phyloP scores from a whole-genome alignment of 768 basidiomycete species.

The Suillus paluster region DNA sequence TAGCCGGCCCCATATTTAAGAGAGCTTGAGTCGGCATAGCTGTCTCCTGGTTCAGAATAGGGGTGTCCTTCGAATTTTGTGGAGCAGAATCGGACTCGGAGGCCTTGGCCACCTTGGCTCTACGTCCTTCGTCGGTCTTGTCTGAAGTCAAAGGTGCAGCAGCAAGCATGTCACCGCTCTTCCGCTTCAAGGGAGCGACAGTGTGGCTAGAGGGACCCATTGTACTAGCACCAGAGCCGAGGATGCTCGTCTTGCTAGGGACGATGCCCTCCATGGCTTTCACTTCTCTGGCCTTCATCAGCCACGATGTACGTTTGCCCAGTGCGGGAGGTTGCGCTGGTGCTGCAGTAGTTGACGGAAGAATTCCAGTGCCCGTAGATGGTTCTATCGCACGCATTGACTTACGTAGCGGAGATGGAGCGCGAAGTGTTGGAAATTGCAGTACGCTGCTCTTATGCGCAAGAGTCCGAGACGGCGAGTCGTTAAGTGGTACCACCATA shows the following conservation, averaged over 20 bases:
- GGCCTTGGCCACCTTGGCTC: constrained; percentile 54
- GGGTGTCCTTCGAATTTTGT: constrained; percentile 17
- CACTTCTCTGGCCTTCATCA: constrained; percentile 75
- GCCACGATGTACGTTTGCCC: constrained; percentile 80
- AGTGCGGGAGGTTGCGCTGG: constrained; percentile 36
- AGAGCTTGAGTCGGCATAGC: neutral
- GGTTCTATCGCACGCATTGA: constrained; percentile 60
- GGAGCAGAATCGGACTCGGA: constrained; percentile 38
- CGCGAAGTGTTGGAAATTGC: constrained; percentile 67
- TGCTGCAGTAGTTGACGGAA: constrained; percentile 41
- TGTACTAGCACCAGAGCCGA: constrained; percentile 6
- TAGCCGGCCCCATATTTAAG: neutral
- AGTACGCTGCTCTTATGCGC: constrained; percentile 45
- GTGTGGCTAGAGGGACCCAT: constrained; percentile 11
- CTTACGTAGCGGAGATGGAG: constrained; percentile 71
- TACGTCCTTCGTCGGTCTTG: constrained; percentile 47
- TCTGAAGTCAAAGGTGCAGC: constrained; percentile 17
- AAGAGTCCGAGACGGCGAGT: constrained; percentile 30
- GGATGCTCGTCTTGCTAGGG: constrained; percentile 32
- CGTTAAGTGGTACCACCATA: constrained; percentile 42
- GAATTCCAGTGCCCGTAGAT: constrained; percentile 32
- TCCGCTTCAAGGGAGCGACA: constrained; percentile 52
- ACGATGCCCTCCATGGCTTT: constrained; percentile 65
- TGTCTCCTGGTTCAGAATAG: constrained; percentile 11
- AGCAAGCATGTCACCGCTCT: constrained; percentile 57